Evolutionary conservation across 306 rosid species (phyloP).

Genomic region (Crotalaria pallida): DNA sequence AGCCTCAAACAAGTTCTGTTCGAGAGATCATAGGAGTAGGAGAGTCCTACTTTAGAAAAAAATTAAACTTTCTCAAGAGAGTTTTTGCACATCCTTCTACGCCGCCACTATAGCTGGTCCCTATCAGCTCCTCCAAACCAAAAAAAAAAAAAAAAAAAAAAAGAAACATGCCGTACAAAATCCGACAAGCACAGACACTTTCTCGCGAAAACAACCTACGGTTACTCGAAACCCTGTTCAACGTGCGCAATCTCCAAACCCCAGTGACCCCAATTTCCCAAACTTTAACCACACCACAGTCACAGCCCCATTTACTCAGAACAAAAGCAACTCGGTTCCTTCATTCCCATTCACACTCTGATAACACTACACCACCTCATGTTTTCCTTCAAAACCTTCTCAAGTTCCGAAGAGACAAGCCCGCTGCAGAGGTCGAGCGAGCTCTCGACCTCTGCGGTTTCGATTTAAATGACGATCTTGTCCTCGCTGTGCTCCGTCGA

Average conservation of each 20-base stretch:
- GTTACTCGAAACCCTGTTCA: constrained; percentile 13
- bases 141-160: no score
- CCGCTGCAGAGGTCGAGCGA: constrained; percentile 38
- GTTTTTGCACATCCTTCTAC: no score
- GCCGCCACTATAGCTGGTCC: no score
- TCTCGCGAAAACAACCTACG: constrained; percentile 21
- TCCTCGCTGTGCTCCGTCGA: constrained; percentile 51
- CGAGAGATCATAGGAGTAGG: no score
- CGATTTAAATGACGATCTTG: constrained; percentile 36
- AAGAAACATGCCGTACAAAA: constrained; percentile 11
- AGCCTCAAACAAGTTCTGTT: no score
- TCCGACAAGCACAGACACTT: constrained; percentile 10
- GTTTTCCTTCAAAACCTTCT: constrained; percentile 50
- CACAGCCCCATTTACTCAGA: not conserved
- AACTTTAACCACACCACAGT: not conserved
- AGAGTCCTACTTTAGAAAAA: no score
- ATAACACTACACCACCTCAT: constrained; percentile 19
- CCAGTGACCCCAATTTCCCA: constrained; percentile 2
- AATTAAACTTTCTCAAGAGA: no score
- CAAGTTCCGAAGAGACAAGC: constrained; percentile 58
- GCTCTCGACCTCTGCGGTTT: constrained; percentile 49
- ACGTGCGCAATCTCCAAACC: not conserved
- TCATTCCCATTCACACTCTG: constrained; percentile 23
- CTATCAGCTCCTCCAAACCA: no score
- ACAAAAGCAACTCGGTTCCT: constrained; percentile 2